phyloP scores from a whole-genome alignment of 2,329 filamentous ascomycete genomes.

The Microsporum canis region DNA sequence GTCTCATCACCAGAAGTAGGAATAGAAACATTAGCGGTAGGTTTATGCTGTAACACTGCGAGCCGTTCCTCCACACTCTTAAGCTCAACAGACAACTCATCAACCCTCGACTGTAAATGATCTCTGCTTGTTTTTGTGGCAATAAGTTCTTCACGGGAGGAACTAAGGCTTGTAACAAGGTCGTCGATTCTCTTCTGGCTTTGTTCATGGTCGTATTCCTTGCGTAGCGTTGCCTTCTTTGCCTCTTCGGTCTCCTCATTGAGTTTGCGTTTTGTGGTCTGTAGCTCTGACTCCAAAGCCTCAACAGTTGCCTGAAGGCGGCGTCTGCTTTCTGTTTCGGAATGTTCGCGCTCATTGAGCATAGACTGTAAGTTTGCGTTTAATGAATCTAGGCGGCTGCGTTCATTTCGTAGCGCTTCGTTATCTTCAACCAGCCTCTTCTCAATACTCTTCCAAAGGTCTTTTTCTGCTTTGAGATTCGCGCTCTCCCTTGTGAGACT shows the following conservation, averaged over 20 bases:
- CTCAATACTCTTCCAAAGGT: slow-evolving; percentile 88
- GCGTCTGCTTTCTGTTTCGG: slow-evolving; percentile 69
- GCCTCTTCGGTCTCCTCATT: slow-evolving; percentile 71
- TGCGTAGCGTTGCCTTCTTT: slow-evolving; percentile 70
- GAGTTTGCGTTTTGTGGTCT: slow-evolving; percentile 68
- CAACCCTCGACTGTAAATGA: slow-evolving; percentile 76
- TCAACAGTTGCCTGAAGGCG: slow-evolving; percentile 70
- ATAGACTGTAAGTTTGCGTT: slow-evolving; percentile 76
- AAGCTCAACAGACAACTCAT: slow-evolving; percentile 79
- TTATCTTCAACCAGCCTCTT: slow-evolving; percentile 80
- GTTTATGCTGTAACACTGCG: slow-evolving; percentile 68
- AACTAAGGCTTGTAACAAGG: slow-evolving; percentile 64
- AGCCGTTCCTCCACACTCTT: slow-evolving; percentile 81
- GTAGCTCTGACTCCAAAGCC: slow-evolving; percentile 65
- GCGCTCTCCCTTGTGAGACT: slow-evolving; percentile 82
- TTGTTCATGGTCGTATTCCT: slow-evolving; percentile 83
- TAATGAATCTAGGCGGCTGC: slow-evolving; percentile 68
- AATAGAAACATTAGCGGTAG: slow-evolving; percentile 40
- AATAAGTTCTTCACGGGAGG: slow-evolving; percentile 75
- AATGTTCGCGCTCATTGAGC: slow-evolving; percentile 80
- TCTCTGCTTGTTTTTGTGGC: slow-evolving; percentile 78
- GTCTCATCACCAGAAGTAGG: slow-evolving; percentile 38
- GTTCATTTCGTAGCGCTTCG: slow-evolving; percentile 71
- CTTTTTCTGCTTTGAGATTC: slow-evolving; percentile 90
- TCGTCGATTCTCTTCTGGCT: slow-evolving; percentile 88